Evolutionary conservation across 495 filamentous ascomycete genomes (phyloP).

Genomic region (Parachaetomium inaequale): DNA sequence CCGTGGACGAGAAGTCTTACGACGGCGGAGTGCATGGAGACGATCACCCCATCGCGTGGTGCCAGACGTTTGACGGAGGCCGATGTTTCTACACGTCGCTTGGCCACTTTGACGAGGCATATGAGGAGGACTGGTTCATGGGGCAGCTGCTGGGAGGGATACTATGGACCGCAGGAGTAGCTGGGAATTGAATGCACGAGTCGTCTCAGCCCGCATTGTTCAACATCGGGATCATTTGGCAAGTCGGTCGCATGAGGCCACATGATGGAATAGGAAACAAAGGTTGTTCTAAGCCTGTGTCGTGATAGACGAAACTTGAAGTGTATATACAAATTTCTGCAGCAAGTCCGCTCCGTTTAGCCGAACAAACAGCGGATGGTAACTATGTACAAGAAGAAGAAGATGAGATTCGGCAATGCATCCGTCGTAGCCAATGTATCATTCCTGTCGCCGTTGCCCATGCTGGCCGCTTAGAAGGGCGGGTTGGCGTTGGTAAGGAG

Average conservation of each 20-base stretch:
- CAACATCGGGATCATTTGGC: too few relatives aligned
- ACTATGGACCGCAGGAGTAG: constrained; percentile 30
- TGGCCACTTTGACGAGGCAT: constrained; percentile 42
- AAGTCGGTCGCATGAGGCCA: too few relatives aligned
- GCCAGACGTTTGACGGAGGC: constrained; percentile 36
- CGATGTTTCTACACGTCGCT: constrained; percentile 39
- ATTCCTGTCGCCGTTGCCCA: neutral
- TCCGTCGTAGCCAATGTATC: neutral
- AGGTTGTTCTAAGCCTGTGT: neutral
- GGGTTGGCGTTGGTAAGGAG: constrained; percentile 67
- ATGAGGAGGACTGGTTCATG: constrained; percentile 34
- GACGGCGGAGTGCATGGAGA: constrained; percentile 31
- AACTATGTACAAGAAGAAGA: constrained; percentile 9
- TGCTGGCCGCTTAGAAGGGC: constrained; percentile 34
- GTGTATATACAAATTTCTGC: neutral
- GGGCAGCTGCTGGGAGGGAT: constrained; percentile 32
- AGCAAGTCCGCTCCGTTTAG: neutral
- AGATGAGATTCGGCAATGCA: neutral
- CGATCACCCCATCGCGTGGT: constrained; percentile 38
- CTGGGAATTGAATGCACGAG: neutral
- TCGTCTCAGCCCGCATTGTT: too few relatives aligned
- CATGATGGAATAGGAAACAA: too few relatives aligned
- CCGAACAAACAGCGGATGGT: neutral
- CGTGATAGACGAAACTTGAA: neutral
- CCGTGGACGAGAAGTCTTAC: constrained; percentile 33